Evolutionary conservation across 805 yeast genomes (phyloP).

Genomic region (Yarrowia divulgata): DNA sequence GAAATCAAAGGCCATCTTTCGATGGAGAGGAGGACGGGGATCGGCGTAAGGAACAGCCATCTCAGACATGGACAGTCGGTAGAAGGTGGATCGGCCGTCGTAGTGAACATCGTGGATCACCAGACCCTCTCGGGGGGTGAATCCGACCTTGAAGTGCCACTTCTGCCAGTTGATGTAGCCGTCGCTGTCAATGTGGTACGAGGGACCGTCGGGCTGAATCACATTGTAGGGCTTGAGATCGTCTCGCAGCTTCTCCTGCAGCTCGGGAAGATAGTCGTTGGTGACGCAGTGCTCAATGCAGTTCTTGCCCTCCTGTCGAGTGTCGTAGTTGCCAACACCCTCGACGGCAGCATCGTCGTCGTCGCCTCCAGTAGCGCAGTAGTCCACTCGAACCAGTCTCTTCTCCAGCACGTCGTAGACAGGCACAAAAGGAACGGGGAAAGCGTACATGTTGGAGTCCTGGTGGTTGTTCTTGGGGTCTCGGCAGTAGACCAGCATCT

Average conservation of each 20-base stretch:
- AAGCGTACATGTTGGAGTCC: constrained; percentile 56
- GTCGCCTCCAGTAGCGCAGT: constrained; percentile 75
- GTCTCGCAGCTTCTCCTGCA: constrained; percentile 51
- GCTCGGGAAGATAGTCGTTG: constrained; percentile 56
- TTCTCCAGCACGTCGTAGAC: constrained; percentile 70
- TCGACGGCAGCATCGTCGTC: constrained; percentile 62
- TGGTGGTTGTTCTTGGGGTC: constrained; percentile 59
- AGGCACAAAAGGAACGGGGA: constrained; percentile 78
- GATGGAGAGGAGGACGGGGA: constrained; percentile 81
- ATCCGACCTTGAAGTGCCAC: constrained; percentile 77
- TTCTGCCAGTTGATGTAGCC: constrained; percentile 78
- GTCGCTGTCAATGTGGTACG: constrained; percentile 61
- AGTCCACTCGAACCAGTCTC: constrained; percentile 75
- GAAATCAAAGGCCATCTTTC: constrained; percentile 86
- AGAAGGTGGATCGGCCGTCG: constrained; percentile 77
- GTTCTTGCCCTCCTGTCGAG: constrained; percentile 65
- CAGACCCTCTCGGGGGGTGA: constrained; percentile 80
- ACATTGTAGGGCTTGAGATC: constrained; percentile 74
- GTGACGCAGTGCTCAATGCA: constrained; percentile 75
- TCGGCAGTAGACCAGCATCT: constrained; percentile 79
- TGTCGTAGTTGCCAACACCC: constrained; percentile 46
- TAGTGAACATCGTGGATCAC: constrained; percentile 74
- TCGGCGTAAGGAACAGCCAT: constrained; percentile 92
- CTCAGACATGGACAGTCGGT: constrained; percentile 76
- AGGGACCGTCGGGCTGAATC: constrained; percentile 88